Percentiles rank a stretch among this genome's conserved stretches.
phyloP scores from a whole-genome alignment of 208 protist species.

The Crithidia brevicula region DNA sequence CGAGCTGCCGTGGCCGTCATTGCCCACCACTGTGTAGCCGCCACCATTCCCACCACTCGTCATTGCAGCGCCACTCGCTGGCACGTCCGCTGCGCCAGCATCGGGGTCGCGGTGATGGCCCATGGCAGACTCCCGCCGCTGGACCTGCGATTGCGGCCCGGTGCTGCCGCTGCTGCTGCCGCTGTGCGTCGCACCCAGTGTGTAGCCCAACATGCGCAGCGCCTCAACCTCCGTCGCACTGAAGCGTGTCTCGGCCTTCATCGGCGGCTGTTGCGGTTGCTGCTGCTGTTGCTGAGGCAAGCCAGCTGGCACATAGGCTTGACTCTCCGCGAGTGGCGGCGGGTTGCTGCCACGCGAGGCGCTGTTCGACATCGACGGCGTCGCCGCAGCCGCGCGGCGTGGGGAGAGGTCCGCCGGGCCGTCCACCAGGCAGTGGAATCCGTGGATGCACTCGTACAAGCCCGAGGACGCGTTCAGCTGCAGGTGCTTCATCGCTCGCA shows the following conservation, averaged over 20 bases:
- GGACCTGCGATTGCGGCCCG: background rate
- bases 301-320: conserved; percentile 1
- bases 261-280: conserved; percentile 1
- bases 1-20: conserved; percentile 5
- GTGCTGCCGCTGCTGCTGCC: background rate
- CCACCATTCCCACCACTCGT: background rate
- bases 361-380: conserved; percentile 8
- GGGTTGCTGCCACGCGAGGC: conserved; percentile 8
- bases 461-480: conserved; percentile 71
- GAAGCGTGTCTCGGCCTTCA: conserved; percentile 20
- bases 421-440: conserved; percentile 90
- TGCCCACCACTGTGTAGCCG: conserved; percentile 28
- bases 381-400: background rate
- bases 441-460: conserved; percentile 83
- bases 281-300: conserved; percentile 2
- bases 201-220: conserved; percentile 27
- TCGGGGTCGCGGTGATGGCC: conserved; percentile 20
- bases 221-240: conserved; percentile 33
- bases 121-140: conserved; percentile 3
- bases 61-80: background rate
- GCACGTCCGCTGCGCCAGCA: background rate
- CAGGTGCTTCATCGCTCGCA: conserved; percentile 87
- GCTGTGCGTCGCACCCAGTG: background rate
- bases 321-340: background rate
- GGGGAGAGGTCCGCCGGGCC: conserved; percentile 33